Base-by-base conservation (phyloP, 1,284 basidiomycete genomes). In the Omphalotus olearius region DNA sequence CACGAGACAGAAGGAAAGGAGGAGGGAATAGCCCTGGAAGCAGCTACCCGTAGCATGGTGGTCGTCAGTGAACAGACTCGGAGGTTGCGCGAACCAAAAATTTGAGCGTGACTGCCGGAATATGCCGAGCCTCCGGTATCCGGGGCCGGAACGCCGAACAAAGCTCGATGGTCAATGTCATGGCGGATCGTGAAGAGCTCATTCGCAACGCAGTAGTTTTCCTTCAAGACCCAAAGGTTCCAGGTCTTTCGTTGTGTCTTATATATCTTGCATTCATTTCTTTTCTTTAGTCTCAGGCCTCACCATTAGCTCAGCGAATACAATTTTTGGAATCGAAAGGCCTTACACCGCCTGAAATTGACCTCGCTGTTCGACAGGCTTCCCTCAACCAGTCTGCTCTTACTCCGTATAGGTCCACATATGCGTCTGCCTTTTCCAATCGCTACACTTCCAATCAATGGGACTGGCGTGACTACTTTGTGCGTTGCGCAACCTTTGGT, bases 401-500 rank as follows among this genome's bases (percentile, higher is more conserved):
- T 14, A 57, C 66, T 18, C 52, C 67, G 14, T 72, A 75, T 50
- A 65, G 60, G 45, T 61, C 65, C 11, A 59, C 64, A 3, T 73
- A 73, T 61, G 56, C 60, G 18, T 64, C 70, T 25, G 59, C 64
- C 1, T 83, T 82, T 64, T 70, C 65, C 1, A 80, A 79, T 61
- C 57, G 68, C 37, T 52, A 67, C 44, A 64, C 68, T 30, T 56
- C 66, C 33, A 82, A 80, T 16, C 76, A 75, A 50, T 85, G 85
- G 75, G 94, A 97, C 67, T 98, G 94, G 94, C 76, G 93, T 55
- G 94, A 98, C 69, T 91, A 95, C 66, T 98, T 97, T 68, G 93
- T 93, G 64, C 67, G 90, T 70, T 20, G 18, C 25, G 9, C 30
- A 2, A 36, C 0, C 20, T 37, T 18, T 50, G n/a, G 7, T 36